Evolutionary conservation across 257 asterid genomes (phyloP).

Genomic region (Penstemon barbatus): DNA sequence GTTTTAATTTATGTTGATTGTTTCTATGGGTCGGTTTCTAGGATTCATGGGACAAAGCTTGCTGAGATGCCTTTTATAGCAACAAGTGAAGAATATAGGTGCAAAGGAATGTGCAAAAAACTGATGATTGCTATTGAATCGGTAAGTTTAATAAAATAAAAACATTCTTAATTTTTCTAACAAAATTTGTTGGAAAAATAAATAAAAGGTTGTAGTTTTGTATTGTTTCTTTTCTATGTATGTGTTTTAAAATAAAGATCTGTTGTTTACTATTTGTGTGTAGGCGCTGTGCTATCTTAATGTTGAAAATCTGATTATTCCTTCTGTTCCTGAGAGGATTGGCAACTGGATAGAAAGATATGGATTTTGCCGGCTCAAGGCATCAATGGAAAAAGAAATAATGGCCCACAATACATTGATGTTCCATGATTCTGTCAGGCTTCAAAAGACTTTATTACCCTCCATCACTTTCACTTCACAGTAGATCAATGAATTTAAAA

Average conservation of each 20-base stretch:
- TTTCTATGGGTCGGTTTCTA: neutral
- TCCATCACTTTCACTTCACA: slow-evolving; percentile 19
- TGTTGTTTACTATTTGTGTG: neutral
- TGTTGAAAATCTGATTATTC: slow-evolving; percentile 51
- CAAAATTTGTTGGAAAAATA: no score
- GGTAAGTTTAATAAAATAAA: slow-evolving; percentile 21
- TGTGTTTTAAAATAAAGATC: slow-evolving; percentile 3
- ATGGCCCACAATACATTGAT: slow-evolving; percentile 42
- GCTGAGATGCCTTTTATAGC: slow-evolving; percentile 73
- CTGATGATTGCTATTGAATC: slow-evolving; percentile 53
- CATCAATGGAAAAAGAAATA: slow-evolving; percentile 35
- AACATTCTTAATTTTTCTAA: neutral
- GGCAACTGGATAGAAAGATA: slow-evolving; percentile 39
- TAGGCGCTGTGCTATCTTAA: slow-evolving; percentile 49
- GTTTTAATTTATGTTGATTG: no score
- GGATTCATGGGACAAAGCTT: slow-evolving; percentile 59
- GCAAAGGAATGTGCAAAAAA: slow-evolving; percentile 59
- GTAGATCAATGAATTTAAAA: neutral
- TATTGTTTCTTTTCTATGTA: neutral
- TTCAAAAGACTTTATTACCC: slow-evolving; percentile 38
- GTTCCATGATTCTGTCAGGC: slow-evolving; percentile 48
- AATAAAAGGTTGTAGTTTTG: neutral
- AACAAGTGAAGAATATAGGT: slow-evolving; percentile 41
- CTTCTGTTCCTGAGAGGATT: slow-evolving; percentile 39
- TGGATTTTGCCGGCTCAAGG: slow-evolving; percentile 29